phyloP scores from a whole-genome alignment of 1,139 yeast genomes.

The Pichia sp. region DNA sequence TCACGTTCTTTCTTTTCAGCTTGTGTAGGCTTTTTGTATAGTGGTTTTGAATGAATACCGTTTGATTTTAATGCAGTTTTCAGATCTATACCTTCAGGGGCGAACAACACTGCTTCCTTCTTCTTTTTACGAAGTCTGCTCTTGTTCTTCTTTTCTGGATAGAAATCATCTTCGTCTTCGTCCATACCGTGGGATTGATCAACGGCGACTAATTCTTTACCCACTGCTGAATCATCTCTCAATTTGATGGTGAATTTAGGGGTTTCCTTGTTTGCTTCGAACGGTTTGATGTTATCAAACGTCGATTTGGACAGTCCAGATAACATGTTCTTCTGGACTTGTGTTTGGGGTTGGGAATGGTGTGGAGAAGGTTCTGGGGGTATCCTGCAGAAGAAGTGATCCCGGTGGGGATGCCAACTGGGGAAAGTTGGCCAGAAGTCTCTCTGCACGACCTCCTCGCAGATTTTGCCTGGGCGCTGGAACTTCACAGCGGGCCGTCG shows the following conservation, averaged over 20 bases:
- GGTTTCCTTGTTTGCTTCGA: neutral
- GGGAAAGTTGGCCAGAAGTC: too few species aligned
- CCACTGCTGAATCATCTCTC: constrained; percentile 3
- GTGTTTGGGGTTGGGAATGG: neutral
- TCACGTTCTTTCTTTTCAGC: constrained; percentile 10
- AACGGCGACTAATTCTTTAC: constrained; percentile 3
- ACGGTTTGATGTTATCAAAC: neutral
- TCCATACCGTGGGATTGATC: neutral
- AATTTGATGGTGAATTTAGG: constrained; percentile 1
- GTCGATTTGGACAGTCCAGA: neutral
- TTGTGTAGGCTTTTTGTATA: constrained; percentile 6
- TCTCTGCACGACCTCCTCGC: too few species aligned
- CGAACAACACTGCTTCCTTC: constrained; percentile 14
- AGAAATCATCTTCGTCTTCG: constrained; percentile 9
- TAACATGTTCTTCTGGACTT: neutral
- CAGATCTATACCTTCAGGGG: constrained; percentile 9
- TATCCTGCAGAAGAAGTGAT: too few species aligned
- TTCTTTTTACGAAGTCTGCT: constrained; percentile 11
- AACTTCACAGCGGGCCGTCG: too few species aligned
- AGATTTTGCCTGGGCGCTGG: too few species aligned
- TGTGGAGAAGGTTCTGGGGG: too few species aligned
- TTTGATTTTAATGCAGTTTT: constrained; percentile 12
- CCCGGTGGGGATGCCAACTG: too few species aligned
- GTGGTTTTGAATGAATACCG: constrained; percentile 14
- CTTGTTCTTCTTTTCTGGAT: constrained; percentile 15